phyloP scores from a whole-genome alignment of 2,329 filamentous ascomycete genomes.

The Nothophaeocryptopus gaeumannii region DNA sequence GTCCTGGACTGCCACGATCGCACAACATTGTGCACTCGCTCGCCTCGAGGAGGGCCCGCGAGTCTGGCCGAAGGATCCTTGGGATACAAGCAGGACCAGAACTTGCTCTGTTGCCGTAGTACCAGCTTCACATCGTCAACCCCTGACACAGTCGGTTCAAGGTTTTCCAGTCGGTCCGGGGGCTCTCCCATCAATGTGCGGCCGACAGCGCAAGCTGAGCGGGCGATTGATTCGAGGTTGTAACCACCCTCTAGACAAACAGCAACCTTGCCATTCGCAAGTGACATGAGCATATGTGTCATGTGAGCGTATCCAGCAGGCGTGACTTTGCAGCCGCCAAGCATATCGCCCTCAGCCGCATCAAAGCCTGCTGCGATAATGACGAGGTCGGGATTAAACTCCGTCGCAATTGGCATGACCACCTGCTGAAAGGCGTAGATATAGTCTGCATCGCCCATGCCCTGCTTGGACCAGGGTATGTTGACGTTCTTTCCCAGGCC shows the following conservation, averaged over 20 bases:
- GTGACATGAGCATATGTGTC: constrained; percentile 98
- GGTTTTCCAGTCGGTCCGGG: constrained; percentile 59
- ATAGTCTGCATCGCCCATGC: constrained; percentile 96
- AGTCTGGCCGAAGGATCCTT: constrained; percentile 44
- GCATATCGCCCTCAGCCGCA: constrained; percentile 85
- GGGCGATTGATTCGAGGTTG: constrained; percentile 87
- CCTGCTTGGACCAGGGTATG: constrained; percentile 65
- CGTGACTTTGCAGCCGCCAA: constrained; percentile 89
- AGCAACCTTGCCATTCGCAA: constrained; percentile 83
- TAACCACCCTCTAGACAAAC: constrained; percentile 96
- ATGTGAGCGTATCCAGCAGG: constrained; percentile 94
- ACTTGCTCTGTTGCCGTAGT: constrained; percentile 58
- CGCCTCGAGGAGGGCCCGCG: constrained; percentile 43
- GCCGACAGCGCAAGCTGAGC: constrained; percentile 86
- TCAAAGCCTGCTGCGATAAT: constrained; percentile 96
- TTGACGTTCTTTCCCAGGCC: constrained; percentile 65
- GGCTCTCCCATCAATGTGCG: constrained; percentile 94
- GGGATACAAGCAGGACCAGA: constrained; percentile 86
- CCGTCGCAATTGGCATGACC: constrained; percentile 90
- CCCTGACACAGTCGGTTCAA: constrained; percentile 50
- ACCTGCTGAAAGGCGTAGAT: constrained; percentile 94
- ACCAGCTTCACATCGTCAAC: constrained; percentile 58
- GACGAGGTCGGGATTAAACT: constrained; percentile 91
- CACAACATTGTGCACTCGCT: constrained; percentile 75
- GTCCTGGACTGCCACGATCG: constrained; percentile 71